These are phyloP conservation scores for Avicennia marina DNA, from an alignment of 257 asterid species.

Conservation along the genomic window DNA sequence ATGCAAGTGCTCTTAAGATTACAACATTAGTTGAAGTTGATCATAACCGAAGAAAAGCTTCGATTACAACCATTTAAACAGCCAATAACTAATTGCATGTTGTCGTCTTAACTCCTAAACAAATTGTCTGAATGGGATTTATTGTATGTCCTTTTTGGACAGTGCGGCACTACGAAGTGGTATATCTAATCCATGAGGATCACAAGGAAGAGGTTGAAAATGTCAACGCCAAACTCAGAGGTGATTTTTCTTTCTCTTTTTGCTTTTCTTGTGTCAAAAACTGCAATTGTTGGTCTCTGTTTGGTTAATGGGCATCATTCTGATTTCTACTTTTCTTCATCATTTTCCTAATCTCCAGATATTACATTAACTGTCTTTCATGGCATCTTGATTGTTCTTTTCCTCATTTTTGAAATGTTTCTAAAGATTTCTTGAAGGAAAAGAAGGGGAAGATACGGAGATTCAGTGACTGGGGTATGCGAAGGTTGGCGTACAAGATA, in stretches of 20 bases:
- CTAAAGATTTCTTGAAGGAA: constrained; percentile 67
- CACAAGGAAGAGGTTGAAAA: constrained; percentile 67
- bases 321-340: not conserved
- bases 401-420: not conserved
- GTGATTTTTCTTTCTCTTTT: constrained; percentile 30
- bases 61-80: too few relatives aligned
- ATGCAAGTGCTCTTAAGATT: not conserved
- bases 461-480: constrained; percentile 96
- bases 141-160: constrained; percentile 15
- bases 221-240: constrained; percentile 77
- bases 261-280: not conserved
- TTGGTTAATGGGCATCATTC: not conserved
- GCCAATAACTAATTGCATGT: too few relatives aligned
- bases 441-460: constrained; percentile 94
- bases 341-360: not conserved
- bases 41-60: too few relatives aligned
- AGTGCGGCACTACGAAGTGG: constrained; percentile 98
- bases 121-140: not conserved
- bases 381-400: not conserved
- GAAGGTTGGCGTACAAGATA: constrained; percentile 87
- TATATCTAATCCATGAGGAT: constrained; percentile 84
- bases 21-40: too few relatives aligned
- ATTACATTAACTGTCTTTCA: not conserved
- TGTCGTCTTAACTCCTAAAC: too few relatives aligned
- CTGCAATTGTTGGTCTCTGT: not conserved